A percentile compares a stretch with the other conserved stretches of the same genome.
Conservation (phyloP, 1,139 yeast genomes). For the Cylindricascospora bacillispora region DNA sequence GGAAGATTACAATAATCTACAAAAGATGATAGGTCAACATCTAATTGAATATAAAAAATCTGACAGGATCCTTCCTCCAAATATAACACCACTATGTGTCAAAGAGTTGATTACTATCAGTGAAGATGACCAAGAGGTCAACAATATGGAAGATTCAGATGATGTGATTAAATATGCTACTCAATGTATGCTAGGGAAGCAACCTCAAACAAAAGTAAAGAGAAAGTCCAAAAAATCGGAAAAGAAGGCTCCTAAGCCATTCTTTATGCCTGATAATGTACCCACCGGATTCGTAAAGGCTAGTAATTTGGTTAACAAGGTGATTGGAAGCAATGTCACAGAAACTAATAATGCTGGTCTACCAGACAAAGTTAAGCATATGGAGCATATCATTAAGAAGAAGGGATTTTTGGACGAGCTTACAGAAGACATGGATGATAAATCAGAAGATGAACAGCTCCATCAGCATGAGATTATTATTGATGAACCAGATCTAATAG, state of each 20-base stretch:
- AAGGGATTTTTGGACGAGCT: conserved; percentile 1
- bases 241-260: conserved; percentile 30
- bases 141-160: conserved; percentile 49
- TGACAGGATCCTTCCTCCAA: conserved; percentile 55
- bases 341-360: conserved; percentile 4
- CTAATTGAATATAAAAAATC: conserved; percentile 34
- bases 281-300: conserved; percentile 57
- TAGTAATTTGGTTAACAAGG: conserved; percentile 33
- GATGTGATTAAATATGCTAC: conserved; percentile 55
- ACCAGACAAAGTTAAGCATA: conserved; percentile 1
- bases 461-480: too few species aligned
- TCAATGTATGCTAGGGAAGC: conserved; percentile 29
- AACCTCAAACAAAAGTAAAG: conserved; percentile 9
- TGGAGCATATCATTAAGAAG: conserved; percentile 1
- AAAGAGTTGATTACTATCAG: conserved; percentile 53
- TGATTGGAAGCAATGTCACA: conserved; percentile 2
- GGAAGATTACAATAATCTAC: conserved; percentile 73
- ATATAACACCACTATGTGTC: conserved; percentile 40
- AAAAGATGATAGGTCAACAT: conserved; percentile 35
- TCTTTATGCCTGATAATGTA: conserved; percentile 73
- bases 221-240: conserved; percentile 8
- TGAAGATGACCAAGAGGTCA: conserved; percentile 48
- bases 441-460: not conserved
- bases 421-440: conserved; percentile 1
- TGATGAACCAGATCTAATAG: not conserved